Evolutionary conservation across 2,329 filamentous ascomycete species (phyloP), one percentile per base, ranked within the genome.

Genomic region (Penicillium hordei): DNA sequence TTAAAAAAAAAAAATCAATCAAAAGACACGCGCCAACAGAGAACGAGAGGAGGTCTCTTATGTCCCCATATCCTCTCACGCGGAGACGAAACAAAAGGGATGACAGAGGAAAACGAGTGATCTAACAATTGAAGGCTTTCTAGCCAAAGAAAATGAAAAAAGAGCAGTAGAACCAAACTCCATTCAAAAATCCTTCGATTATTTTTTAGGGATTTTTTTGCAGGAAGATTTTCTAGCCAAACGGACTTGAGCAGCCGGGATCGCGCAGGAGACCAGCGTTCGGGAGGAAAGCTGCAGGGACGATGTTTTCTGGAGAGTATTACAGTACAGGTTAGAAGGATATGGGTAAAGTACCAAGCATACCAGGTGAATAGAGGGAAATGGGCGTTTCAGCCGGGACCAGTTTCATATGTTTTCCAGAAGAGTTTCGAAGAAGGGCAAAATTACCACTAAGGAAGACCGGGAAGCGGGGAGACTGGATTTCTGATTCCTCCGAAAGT

Each of bases 211-310:
- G 15, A 29, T 36, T 53, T 53, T 53, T 53, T 46, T 58, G 43
- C 43, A 60, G 60, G 59, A 65, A 58, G 52, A 53, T 57, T 64
- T 55, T 50, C 46, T 62, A 53, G 60, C 57, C 52, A 56, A 63
- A 63, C 49, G 54, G 60, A 60, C 52, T 65, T 59, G 54, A 65
- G 44, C 62, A 62, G 59, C 62, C 63, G 65, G 65, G 62, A 66
- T 67, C 60, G 60, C 63, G 63, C 63, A 67, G 59, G 54, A 64
- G 45, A 59, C 42, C 53, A 60, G 55, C 46, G 58, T 60, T 60
- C 62, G 62, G 57, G 54, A 60, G 68, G 69, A 63, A 68, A 68
- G 70, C 70, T 71, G 70, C 70, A 72, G 70, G 67, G 65, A 66
- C 68, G 65, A 62, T 62, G 52, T 58, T 64, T 59, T 50, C 48